Evolutionary conservation across 805 yeast genomes (phyloP).

Genomic region (Starmera pachycereana): DNA sequence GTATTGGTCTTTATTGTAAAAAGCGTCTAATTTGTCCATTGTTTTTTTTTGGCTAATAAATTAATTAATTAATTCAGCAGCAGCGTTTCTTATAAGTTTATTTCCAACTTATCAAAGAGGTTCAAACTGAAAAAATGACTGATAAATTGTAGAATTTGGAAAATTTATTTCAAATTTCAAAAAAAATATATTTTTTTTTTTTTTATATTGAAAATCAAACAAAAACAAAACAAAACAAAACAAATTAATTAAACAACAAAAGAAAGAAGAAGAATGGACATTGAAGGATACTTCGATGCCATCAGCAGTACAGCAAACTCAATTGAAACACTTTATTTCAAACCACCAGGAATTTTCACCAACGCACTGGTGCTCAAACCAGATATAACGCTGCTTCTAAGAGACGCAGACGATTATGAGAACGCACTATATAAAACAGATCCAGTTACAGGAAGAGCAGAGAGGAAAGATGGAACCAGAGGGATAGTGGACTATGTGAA

Average conservation of each 20-base stretch:
- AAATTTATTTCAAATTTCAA: no score
- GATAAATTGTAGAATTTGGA: background rate
- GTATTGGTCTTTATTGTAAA: constrained; percentile 36
- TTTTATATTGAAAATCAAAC: background rate
- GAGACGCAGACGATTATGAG: constrained; percentile 49
- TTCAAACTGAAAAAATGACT: no score
- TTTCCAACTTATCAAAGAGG: no score
- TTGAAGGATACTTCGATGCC: constrained; percentile 4
- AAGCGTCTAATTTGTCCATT: constrained; percentile 39
- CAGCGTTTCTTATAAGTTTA: no score
- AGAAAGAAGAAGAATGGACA: constrained; percentile 6
- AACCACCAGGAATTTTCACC: constrained; percentile 52
- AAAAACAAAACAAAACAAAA: background rate
- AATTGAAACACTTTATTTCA: constrained; percentile 30
- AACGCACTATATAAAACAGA: constrained; percentile 37
- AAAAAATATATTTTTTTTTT: no score
- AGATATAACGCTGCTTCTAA: constrained; percentile 42
- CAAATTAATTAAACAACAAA: background rate
- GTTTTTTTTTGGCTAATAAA: no score
- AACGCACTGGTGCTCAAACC: constrained; percentile 47
- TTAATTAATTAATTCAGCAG: no score
- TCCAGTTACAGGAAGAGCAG: constrained; percentile 24
- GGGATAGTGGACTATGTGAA: constrained; percentile 26
- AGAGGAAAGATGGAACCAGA: constrained; percentile 40
- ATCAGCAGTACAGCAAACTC: constrained; percentile 10